phyloP scores from a whole-genome alignment of 164 flowering plant genomes.

The Piper betle region DNA sequence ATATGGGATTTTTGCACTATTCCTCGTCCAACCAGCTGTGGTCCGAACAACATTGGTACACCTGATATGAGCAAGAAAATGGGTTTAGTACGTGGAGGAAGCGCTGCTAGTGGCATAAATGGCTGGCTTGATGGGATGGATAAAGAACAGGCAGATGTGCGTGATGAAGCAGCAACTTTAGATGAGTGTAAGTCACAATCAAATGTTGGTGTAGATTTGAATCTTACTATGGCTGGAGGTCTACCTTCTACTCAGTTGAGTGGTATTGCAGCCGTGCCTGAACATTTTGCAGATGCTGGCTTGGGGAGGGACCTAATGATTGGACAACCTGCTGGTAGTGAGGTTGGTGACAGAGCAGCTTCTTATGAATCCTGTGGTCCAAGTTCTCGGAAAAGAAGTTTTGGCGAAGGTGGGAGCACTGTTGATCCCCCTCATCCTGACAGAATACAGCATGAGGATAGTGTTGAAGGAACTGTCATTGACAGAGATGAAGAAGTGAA shows the following conservation, averaged over 20 bases:
- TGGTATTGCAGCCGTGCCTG: conserved; percentile 23
- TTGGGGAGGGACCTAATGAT: conserved; percentile 64
- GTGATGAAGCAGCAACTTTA: conserved; percentile 58
- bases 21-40: conserved; percentile 61
- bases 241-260: conserved; percentile 23
- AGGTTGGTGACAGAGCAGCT: conserved; percentile 96
- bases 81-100: conserved; percentile 70
- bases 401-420: conserved; percentile 87
- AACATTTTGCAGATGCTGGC: conserved; percentile 22
- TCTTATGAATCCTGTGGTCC: conserved; percentile 97
- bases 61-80: conserved; percentile 73
- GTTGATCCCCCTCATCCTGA: conserved; percentile 47
- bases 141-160: conserved; percentile 64
- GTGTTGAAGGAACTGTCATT: conserved; percentile 85
- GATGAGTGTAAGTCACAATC: conserved; percentile 31
- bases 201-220: conserved; percentile 51
- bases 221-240: conserved; percentile 65
- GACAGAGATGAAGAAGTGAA: conserved; percentile 93
- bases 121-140: conserved; percentile 84
- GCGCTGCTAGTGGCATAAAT: conserved; percentile 95
- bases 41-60: conserved; percentile 44
- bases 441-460: conserved; percentile 71
- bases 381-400: conserved; percentile 62
- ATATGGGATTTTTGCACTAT: conserved; percentile 75
- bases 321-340: conserved; percentile 91